Conservation (phyloP, 1,139 yeast genomes). For the Hanseniaspora sp. region DNA sequence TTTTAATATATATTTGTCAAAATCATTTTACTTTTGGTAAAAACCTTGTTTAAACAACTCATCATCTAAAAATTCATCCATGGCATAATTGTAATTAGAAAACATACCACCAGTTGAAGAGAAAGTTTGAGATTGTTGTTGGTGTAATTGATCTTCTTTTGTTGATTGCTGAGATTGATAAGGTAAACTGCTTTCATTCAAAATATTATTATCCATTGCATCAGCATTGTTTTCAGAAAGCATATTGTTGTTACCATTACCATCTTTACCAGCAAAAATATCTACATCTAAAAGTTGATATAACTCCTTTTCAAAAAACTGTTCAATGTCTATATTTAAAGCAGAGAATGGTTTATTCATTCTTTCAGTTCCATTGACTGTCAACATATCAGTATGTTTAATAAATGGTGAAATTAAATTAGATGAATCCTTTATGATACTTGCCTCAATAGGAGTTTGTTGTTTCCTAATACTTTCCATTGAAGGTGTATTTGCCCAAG, state of each 20-base stretch:
- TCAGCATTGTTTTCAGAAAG: background rate
- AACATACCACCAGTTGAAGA: background rate
- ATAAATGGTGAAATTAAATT: background rate
- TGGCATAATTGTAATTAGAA: background rate
- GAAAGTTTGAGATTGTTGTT: background rate
- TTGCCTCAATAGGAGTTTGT: background rate
- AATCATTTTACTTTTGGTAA: background rate
- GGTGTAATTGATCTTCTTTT: background rate
- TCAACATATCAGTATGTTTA: background rate
- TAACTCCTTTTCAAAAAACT: slow-evolving; percentile 2
- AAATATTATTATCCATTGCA: background rate
- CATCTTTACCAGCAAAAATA: background rate
- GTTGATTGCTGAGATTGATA: background rate
- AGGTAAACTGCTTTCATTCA: too few species aligned
- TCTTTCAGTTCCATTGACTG: background rate
- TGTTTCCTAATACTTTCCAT: background rate
- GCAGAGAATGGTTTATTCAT: background rate
- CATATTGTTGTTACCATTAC: background rate
- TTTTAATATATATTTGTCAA: too few species aligned
- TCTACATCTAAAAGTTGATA: background rate
- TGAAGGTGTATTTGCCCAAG: background rate
- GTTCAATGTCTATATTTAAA: background rate
- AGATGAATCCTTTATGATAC: background rate
- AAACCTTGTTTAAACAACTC: slow-evolving; percentile 5
- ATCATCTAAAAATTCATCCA: slow-evolving; percentile 4